Evolutionary conservation across 73 alveolate genomes (phyloP).

Genomic region (Blepharisma japonicum): DNA sequence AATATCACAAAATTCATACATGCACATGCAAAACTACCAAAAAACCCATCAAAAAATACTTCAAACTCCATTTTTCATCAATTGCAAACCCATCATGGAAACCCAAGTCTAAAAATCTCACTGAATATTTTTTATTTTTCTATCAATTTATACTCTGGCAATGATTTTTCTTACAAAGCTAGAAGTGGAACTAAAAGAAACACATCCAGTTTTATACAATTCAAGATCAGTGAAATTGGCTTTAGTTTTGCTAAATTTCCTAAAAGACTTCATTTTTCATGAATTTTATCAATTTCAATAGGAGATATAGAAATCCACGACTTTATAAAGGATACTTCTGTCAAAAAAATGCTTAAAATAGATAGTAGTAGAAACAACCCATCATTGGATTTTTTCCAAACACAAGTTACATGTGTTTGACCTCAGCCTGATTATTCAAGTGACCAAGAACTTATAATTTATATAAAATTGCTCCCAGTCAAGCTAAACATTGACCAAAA

Average conservation of each 20-base stretch:
- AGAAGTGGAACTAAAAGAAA: too few species aligned
- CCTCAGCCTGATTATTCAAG: background rate
- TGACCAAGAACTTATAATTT: constrained; percentile 5
- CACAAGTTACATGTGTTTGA: background rate
- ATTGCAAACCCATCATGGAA: background rate
- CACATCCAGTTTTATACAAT: too few species aligned
- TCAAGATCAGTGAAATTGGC: background rate
- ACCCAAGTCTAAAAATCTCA: background rate
- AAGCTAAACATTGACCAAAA: constrained; percentile 17
- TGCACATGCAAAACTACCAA: background rate
- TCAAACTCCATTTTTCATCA: background rate
- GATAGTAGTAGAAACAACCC: background rate
- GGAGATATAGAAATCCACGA: constrained; percentile 4
- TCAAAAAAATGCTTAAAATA: background rate
- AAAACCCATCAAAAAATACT: background rate
- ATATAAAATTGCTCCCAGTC: background rate
- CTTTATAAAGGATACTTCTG: background rate
- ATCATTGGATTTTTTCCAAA: background rate
- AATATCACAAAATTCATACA: constrained; percentile 6
- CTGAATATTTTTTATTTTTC: background rate
- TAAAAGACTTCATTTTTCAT: constrained; percentile 1
- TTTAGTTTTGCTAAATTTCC: background rate
- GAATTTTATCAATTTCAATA: background rate
- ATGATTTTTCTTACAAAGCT: background rate
- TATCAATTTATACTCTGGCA: constrained; percentile 3